These are phyloP conservation scores for Globisporangium spinosum DNA, from an alignment of 352 stramenopile genomes.

Conservation along the genomic window DNA sequence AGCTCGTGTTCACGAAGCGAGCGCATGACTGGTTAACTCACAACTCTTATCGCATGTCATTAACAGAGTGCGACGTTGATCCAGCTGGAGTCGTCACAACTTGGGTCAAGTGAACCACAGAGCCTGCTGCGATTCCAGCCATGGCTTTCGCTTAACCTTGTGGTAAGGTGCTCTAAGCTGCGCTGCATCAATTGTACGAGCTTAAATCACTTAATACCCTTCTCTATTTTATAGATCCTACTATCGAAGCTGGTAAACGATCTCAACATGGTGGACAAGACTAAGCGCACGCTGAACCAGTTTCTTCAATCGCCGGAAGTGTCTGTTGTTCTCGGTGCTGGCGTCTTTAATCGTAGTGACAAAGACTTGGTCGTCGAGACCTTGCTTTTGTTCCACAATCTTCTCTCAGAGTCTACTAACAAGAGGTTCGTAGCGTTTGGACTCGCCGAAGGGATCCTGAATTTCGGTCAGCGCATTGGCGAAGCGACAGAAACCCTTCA, in stretches of 20 bases:
- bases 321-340: constrained; percentile 47
- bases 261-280: constrained; percentile 52
- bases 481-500: constrained; percentile 58
- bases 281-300: constrained; percentile 60
- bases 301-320: constrained; percentile 77
- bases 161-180: constrained; percentile 35
- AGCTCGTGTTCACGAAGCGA: not conserved
- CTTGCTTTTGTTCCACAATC: constrained; percentile 52
- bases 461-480: constrained; percentile 41
- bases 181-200: not conserved
- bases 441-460: constrained; percentile 60
- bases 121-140: constrained; percentile 55
- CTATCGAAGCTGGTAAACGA: constrained; percentile 51
- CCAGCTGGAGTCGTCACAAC: constrained; percentile 56
- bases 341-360: constrained; percentile 54
- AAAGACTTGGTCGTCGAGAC: constrained; percentile 70
- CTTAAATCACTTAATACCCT: not conserved
- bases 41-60: not conserved
- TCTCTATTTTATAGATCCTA: constrained; percentile 38
- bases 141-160: constrained; percentile 60
- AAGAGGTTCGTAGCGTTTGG: constrained; percentile 60
- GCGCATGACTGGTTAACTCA: not conserved
- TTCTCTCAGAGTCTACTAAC: constrained; percentile 43
- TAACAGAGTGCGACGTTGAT: constrained; percentile 59
- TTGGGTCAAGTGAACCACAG: constrained; percentile 48